phyloP scores from a whole-genome alignment of 768 basidiomycete genomes.

The Boletus tylopilopsis region DNA sequence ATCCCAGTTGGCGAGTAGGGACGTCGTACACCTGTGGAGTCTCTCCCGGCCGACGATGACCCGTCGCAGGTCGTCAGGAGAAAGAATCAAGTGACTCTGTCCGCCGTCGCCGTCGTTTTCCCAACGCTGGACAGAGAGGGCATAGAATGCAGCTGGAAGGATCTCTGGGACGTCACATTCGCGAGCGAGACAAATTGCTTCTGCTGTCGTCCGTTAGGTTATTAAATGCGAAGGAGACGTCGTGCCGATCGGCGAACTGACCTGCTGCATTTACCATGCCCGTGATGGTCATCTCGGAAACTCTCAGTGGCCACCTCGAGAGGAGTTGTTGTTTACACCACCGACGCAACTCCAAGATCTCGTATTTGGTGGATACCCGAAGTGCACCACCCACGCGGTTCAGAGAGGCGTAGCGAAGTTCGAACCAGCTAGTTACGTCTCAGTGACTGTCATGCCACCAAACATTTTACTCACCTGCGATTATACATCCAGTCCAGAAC shows the following conservation, averaged over 20 bases:
- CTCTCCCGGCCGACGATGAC: constrained; percentile 31
- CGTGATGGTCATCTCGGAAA: constrained; percentile 24
- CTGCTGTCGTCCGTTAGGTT: constrained; percentile 11
- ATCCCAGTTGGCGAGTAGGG: constrained; percentile 13
- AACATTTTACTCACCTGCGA: constrained; percentile 22
- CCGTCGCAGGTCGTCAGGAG: constrained; percentile 27
- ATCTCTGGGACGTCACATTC: constrained; percentile 35
- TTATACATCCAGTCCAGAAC: constrained; percentile 34
- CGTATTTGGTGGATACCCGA: constrained; percentile 37
- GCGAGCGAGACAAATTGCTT: constrained; percentile 34
- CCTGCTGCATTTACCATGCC: constrained; percentile 32
- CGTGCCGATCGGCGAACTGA: constrained; percentile 11
- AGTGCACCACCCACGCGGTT: constrained; percentile 27
- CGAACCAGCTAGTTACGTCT: constrained; percentile 23
- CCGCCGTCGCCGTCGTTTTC: constrained; percentile 30
- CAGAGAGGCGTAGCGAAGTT: constrained; percentile 18
- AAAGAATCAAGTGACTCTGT: constrained; percentile 27
- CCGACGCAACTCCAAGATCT: constrained; percentile 26
- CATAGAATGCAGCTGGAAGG: constrained; percentile 40
- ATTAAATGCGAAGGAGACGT: background rate
- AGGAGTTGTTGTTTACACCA: constrained; percentile 24
- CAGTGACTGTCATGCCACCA: background rate
- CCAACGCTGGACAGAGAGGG: constrained; percentile 33
- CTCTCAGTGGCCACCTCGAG: constrained; percentile 29
- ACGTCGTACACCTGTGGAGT: constrained; percentile 23